Evolutionary conservation across 1,284 basidiomycete species (phyloP).

Genomic region (Farysia itapuensis): DNA sequence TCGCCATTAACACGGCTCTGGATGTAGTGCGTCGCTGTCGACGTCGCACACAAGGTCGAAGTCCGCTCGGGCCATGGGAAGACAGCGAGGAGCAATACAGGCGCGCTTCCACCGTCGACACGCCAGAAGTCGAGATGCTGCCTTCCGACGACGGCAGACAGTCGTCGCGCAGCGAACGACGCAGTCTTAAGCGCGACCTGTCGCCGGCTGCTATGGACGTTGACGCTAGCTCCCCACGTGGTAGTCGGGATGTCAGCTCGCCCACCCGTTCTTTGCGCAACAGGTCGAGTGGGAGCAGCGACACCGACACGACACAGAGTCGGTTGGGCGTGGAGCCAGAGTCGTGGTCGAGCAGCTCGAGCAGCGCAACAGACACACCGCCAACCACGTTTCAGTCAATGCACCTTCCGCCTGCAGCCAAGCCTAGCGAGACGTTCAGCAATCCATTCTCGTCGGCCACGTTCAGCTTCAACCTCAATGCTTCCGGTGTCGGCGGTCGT

Average conservation of each 20-base stretch:
- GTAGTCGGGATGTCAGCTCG: constrained; percentile 29
- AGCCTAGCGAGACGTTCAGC: constrained; percentile 4
- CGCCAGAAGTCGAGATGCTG: constrained; percentile 35
- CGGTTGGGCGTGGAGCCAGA: background rate
- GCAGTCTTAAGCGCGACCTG: constrained; percentile 46
- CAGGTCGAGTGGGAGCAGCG: constrained; percentile 23
- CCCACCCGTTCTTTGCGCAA: constrained; percentile 40
- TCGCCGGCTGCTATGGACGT: constrained; percentile 47
- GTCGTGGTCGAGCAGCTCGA: constrained; percentile 1
- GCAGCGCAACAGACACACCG: background rate
- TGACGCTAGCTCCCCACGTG: constrained; percentile 16
- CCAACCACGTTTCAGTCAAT: constrained; percentile 21
- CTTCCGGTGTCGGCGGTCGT: background rate
- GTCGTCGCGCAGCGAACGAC: constrained; percentile 13
- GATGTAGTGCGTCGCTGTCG: constrained; percentile 41
- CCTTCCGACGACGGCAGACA: constrained; percentile 14
- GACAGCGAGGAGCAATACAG: constrained; percentile 7
- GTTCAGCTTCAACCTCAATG: constrained; percentile 16
- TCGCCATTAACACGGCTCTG: constrained; percentile 50
- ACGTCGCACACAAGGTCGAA: background rate
- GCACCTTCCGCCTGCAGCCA: constrained; percentile 3
- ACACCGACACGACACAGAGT: constrained; percentile 3
- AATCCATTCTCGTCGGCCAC: constrained; percentile 26
- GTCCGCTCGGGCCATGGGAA: constrained; percentile 15
- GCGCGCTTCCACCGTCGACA: background rate